These are phyloP conservation scores for Suhomyces yuchorum DNA, from an alignment of 1,139 yeast species.

Conservation along the genomic window DNA sequence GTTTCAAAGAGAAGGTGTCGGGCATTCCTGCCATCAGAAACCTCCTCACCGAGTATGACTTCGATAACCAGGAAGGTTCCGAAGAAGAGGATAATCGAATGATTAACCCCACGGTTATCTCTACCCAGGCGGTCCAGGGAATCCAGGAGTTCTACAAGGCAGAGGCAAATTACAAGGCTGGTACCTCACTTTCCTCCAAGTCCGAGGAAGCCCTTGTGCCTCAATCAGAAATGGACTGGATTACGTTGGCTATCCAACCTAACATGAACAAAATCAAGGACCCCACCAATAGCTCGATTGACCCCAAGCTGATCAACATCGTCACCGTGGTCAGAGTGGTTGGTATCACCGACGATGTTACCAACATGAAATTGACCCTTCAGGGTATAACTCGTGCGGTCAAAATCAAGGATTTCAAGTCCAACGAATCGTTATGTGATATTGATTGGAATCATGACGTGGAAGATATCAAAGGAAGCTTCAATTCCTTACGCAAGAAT, in stretches of 20 bases:
- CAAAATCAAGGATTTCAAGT: constrained; percentile 16
- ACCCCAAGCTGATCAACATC: constrained; percentile 23
- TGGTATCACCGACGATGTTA: constrained; percentile 50
- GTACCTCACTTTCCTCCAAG: constrained; percentile 5
- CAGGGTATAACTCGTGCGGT: constrained; percentile 51
- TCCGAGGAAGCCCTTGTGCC: constrained; percentile 10
- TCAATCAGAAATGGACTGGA: constrained; percentile 36
- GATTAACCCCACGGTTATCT: constrained; percentile 28
- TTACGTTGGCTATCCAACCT: constrained; percentile 44
- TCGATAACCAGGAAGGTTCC: constrained; percentile 24
- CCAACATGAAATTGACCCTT: constrained; percentile 49
- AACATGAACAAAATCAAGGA: constrained; percentile 40
- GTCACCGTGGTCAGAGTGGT: constrained; percentile 54
- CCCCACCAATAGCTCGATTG: constrained; percentile 21
- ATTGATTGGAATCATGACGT: constrained; percentile 31
- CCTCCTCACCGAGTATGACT: constrained; percentile 39
- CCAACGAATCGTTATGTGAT: constrained; percentile 34
- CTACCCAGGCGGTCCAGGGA: constrained; percentile 40
- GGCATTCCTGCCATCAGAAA: constrained; percentile 34
- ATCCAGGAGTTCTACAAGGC: constrained; percentile 30
- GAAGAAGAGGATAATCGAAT: constrained; percentile 20
- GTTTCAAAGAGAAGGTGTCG: constrained; percentile 35
- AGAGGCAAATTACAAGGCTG: constrained; percentile 20
- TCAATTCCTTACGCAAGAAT: constrained; percentile 28
- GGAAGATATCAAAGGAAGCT: constrained; percentile 23